These are phyloP conservation scores for Phytophthora meadii DNA, from an alignment of 352 stramenopile genomes.

Conservation along the genomic window DNA sequence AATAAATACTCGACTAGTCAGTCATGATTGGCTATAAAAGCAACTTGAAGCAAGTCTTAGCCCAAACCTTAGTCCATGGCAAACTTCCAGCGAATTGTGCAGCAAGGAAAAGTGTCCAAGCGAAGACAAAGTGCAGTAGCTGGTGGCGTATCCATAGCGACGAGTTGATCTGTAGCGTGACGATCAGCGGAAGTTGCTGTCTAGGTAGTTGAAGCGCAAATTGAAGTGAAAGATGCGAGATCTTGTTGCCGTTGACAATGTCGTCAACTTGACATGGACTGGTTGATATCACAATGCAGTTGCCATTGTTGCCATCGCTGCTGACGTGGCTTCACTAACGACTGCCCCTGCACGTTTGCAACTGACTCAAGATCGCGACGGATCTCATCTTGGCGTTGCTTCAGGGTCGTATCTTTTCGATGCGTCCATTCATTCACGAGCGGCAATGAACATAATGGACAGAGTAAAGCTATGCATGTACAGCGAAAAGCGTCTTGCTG, in stretches of 20 bases:
- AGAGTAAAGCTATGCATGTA: no score
- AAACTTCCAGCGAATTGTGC: not conserved
- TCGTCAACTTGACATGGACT: no score
- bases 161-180: not conserved
- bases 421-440: no score
- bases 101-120: no score
- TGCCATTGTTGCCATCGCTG: not conserved
- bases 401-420: slow-evolving; percentile 36
- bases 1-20: not conserved
- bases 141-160: not conserved
- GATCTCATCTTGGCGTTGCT: slow-evolving; percentile 31
- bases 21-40: slow-evolving; percentile 4
- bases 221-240: no score
- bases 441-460: no score
- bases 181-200: slow-evolving; percentile 5
- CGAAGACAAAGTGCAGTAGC: no score
- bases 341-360: slow-evolving; percentile 5
- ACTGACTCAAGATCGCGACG: slow-evolving; percentile 23
- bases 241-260: no score
- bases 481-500: not conserved
- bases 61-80: not conserved
- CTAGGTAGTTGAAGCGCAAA: slow-evolving; percentile 2
- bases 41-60: slow-evolving; percentile 4
- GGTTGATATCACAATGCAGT: no score
- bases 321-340: not conserved